Evolutionary conservation across 2,329 filamentous ascomycete species (phyloP).

Genomic region (Cladophialophora yegresii): DNA sequence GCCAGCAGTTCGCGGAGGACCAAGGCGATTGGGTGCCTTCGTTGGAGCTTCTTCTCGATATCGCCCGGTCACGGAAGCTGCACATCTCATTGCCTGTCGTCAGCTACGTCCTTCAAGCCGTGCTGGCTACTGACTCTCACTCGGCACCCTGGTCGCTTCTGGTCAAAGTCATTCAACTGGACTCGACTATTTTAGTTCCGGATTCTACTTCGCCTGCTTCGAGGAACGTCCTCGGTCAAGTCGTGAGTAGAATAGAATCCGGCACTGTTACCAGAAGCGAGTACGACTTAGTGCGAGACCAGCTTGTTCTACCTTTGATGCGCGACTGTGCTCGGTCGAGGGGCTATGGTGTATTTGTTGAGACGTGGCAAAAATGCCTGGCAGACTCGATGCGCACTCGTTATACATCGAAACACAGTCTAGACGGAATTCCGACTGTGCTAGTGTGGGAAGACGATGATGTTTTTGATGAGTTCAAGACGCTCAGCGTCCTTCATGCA

Average conservation of each 20-base stretch:
- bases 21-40: slow-evolving; percentile 41
- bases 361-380: slow-evolving; percentile 47
- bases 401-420: slow-evolving; percentile 36
- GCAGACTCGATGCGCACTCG: slow-evolving; percentile 40
- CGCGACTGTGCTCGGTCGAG: slow-evolving; percentile 46
- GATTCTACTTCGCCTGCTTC: slow-evolving; percentile 47
- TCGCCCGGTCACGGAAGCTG: slow-evolving; percentile 45
- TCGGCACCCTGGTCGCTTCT: slow-evolving; percentile 45
- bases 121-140: slow-evolving; percentile 41
- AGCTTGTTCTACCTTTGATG: slow-evolving; percentile 46
- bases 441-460: slow-evolving; percentile 52
- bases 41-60: slow-evolving; percentile 45
- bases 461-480: slow-evolving; percentile 43
- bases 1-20: slow-evolving; percentile 25
- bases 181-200: slow-evolving; percentile 48
- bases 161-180: slow-evolving; percentile 46
- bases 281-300: slow-evolving; percentile 43
- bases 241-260: slow-evolving; percentile 40
- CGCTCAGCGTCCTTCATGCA: slow-evolving; percentile 16
- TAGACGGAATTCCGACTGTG: slow-evolving; percentile 32
- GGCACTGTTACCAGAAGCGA: slow-evolving; percentile 16
- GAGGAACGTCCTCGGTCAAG: slow-evolving; percentile 41
- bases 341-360: slow-evolving; percentile 45
- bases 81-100: slow-evolving; percentile 46
- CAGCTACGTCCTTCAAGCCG: slow-evolving; percentile 46